Base-by-base conservation (phyloP, 768 basidiomycete genomes). In the Amanita muscaria region DNA sequence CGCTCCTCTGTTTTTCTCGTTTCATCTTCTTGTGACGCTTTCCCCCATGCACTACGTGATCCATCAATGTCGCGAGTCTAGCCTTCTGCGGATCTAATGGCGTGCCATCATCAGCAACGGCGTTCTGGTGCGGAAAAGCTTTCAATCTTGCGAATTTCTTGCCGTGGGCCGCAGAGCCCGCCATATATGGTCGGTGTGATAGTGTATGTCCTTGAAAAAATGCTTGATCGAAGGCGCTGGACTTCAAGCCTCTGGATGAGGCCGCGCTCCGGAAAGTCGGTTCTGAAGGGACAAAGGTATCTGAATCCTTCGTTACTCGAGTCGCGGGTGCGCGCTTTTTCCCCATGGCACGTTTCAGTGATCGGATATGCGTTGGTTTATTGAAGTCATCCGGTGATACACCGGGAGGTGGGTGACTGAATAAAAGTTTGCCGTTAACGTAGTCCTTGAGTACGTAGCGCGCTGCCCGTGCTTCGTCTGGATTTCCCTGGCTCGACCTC, bases 381-480 rank as follows among this genome's bases (percentile, higher is more conserved):
- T 98, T 98, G 69, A 93, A 98, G 1, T 67, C 67, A 38, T 76
- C 70, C 23, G 81, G 74, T 1, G 74, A 57, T 3, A 77, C 62
- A 9, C 66, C 77, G 1, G 93, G 90, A n/a, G 94, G 88, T 12
- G 89, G 79, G 51, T 94, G 86, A 52, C 88, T 91, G 61, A 77
- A 97, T 7, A 98, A 72, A 1, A 99, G 72, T 55, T 89, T 91
- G 19, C 88, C 96, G 53, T 86, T 92, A 49, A 98, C 92, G 57
- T 93, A 99, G 65, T 99, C 96, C 62, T 99, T 99, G 39, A 99
- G 73, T 45, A 99, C 71, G 57, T 85, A 84, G 47, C 96, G 80
- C 12, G 94, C 89, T 0, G 96, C 79, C 41, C 91, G 83, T 23
- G 96, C 90, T 58, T 97, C 92, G 58, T 99, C 96, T 8, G 94